These are phyloP conservation scores for Lactarius trivialis DNA, from an alignment of 768 basidiomycete species.

Conservation along the genomic window DNA sequence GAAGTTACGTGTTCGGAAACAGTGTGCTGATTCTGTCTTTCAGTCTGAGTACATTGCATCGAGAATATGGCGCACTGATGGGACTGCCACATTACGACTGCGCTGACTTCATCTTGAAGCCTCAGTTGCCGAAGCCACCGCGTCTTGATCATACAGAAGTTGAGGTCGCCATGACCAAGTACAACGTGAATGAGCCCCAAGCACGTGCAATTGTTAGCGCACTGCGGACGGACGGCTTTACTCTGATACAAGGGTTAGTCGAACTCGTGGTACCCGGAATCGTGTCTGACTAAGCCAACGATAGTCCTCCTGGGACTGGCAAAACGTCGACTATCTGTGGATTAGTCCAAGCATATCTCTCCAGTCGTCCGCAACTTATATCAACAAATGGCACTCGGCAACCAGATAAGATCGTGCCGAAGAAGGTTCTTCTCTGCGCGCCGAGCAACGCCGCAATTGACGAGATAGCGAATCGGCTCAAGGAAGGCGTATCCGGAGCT, in stretches of 20 bases:
- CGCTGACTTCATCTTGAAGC: conserved; percentile 60
- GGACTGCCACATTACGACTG: conserved; percentile 80
- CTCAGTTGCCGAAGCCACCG: conserved; percentile 47
- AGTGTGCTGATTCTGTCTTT: background rate
- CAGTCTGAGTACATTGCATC: conserved; percentile 84
- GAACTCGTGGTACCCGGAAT: background rate
- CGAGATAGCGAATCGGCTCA: conserved; percentile 85
- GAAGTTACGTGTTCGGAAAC: background rate
- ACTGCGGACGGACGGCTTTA: conserved; percentile 67
- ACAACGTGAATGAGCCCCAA: conserved; percentile 88
- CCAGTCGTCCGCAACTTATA: conserved; percentile 45
- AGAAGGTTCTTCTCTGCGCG: conserved; percentile 86
- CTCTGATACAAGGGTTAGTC: conserved; percentile 86
- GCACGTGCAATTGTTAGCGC: conserved; percentile 81
- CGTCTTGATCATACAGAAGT: conserved; percentile 47
- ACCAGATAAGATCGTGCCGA: conserved; percentile 42
- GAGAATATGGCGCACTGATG: conserved; percentile 86
- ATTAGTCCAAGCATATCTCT: conserved; percentile 77
- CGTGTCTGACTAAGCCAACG: background rate
- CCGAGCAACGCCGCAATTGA: conserved; percentile 99
- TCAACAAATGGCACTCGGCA: conserved; percentile 36
- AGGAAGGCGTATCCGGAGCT: conserved; percentile 61
- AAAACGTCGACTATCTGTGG: conserved; percentile 98
- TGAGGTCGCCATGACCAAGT: conserved; percentile 56
- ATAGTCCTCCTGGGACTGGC: conserved; percentile 93